Conservation (phyloP, 2,329 filamentous ascomycete genomes). For the Gnomoniopsis sp. region DNA sequence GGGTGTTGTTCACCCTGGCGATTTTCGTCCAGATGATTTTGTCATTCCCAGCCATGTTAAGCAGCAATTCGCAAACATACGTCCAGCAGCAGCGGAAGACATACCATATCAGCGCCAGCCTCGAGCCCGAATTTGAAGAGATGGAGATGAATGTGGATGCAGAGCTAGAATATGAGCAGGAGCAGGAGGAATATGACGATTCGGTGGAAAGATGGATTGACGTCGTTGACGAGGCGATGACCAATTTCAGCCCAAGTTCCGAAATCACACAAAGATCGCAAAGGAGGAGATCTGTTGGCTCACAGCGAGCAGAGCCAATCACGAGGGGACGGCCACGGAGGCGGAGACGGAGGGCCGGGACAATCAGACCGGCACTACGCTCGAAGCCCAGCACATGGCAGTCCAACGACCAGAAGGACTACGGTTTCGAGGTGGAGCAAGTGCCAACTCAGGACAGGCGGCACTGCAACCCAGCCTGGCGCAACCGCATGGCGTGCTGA, state of each 20-base stretch:
- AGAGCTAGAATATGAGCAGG: neutral
- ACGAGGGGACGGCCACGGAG: slow-evolving; percentile 15
- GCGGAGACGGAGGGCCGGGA: slow-evolving; percentile 1
- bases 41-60: slow-evolving; percentile 17
- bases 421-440: neutral
- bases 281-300: neutral
- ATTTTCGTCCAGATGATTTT: slow-evolving; percentile 17
- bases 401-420: neutral
- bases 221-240: slow-evolving; percentile 9
- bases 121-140: neutral
- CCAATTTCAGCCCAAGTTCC: neutral
- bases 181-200: slow-evolving; percentile 10
- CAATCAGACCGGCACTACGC: neutral
- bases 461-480: neutral
- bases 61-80: slow-evolving; percentile 18
- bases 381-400: neutral
- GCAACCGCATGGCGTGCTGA: neutral
- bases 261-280: neutral
- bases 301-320: slow-evolving; percentile 5
- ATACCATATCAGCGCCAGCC: slow-evolving; percentile 7
- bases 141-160: neutral
- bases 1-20: slow-evolving; percentile 9
- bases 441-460: neutral
- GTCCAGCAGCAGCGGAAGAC: slow-evolving; percentile 16
- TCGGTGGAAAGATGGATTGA: slow-evolving; percentile 7